Evolutionary conservation across 2,329 filamentous ascomycete species (phyloP).

Genomic region (Juglanconis sp.): DNA sequence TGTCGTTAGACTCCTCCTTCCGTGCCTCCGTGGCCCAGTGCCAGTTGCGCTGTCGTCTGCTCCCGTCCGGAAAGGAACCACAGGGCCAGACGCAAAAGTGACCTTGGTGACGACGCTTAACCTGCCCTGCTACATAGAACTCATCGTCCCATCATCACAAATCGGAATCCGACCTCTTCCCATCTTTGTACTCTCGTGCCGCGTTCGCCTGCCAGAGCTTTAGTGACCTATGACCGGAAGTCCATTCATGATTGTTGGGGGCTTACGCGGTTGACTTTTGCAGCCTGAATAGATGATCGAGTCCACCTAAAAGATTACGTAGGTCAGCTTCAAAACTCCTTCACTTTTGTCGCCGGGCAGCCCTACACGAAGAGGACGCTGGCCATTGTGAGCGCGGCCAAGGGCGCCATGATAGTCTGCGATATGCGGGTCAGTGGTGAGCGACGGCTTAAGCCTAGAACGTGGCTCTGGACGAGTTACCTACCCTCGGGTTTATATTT

Average conservation of each 20-base stretch:
- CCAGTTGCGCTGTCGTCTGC: no score
- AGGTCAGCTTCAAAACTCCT: neutral
- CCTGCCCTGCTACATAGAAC: no score
- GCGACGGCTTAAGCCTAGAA: neutral
- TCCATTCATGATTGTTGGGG: neutral
- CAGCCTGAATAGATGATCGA: constrained; percentile 17
- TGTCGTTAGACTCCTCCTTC: no score
- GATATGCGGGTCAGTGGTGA: neutral
- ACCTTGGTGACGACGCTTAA: no score
- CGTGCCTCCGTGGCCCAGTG: no score
- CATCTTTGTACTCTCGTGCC: constrained; percentile 7
- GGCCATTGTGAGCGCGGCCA: constrained; percentile 18
- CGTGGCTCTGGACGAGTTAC: neutral
- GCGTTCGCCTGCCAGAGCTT: constrained; percentile 3
- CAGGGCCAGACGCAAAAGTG: no score
- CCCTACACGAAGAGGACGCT: constrained; percentile 14
- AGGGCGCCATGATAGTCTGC: constrained; percentile 17
- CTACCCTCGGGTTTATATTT: constrained; percentile 12
- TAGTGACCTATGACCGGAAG: no score
- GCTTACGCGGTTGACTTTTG: constrained; percentile 18
- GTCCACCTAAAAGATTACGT: constrained; percentile 4
- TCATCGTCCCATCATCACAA: neutral
- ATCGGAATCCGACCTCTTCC: neutral
- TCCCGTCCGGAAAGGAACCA: no score
- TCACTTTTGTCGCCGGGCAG: neutral